Base-by-base conservation (phyloP, 2,329 filamentous ascomycete genomes). In the Trichoderma harzianum region DNA sequence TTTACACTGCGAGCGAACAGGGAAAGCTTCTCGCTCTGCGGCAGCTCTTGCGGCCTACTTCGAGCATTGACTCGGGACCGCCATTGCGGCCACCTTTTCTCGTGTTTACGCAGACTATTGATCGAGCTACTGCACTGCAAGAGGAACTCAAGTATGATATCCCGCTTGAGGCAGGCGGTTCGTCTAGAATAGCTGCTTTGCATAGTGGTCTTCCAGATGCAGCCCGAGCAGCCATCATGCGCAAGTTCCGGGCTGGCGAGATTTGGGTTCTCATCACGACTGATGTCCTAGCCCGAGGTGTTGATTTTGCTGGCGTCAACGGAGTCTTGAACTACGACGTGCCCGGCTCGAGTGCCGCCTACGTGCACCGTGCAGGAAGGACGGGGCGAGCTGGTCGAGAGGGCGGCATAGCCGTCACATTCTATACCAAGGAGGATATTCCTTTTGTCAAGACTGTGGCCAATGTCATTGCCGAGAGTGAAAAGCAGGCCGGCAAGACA, bases 311-410 rank as follows among this genome's bases (percentile, higher is more conserved):
- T 10, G 96, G 96, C 64, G 91, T 99, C 74, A 98, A 98, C 78
- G 94, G 95, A 60, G 95, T 99, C 0, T 93, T 99, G 66, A 99
- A 98, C 82, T 99, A 98, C 83, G 96, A 99, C 80, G 94, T 98
- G 10, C 96, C 96, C 0, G 93, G 91, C n/a, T 95, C 93, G 0
- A 92, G 92, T 6, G 95, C 95, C 0, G 90, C 90, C 1, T 99
- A 99, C 79, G 92, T 99, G 7, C 96, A 99, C 82, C 93, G 96
- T 12, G 94, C 96, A 0, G 96, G 96, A 0, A 89, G 96, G 61
- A 98, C 96, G 0, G 96, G 95, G 0, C 88, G 96, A 26, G 96
- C 95, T 0, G 96, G 96, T 0, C 88, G 95, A 28, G 90, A 93
- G 77, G 95, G 95, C 24, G 96, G 96, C 62, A 89, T 97, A 4